Base-by-base conservation (phyloP, 768 basidiomycete species). In the Boletus rubroflammeus region DNA sequence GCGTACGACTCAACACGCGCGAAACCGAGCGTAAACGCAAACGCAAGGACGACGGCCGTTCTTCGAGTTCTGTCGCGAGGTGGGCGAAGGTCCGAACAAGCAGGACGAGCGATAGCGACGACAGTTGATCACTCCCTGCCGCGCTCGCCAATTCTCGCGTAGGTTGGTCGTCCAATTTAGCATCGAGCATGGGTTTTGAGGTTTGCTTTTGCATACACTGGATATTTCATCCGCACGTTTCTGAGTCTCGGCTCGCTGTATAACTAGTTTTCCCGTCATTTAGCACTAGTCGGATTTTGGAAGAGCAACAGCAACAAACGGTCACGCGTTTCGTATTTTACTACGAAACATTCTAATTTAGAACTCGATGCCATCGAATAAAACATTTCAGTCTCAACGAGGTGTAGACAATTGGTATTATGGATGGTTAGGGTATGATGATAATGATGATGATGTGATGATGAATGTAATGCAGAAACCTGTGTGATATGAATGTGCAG, bases 11-110 rank as follows among this genome's bases (percentile, higher is more conserved):
- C 25, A 71, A 71, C 51, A 73, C 69, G n/a, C 70, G 70, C 47
- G 70, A 71, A 42, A 70, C 70, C 5, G 70, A 71, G 53, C 72
- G 70, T 10, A 71, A 73, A 41, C 72, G 70, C 3, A 72, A 71
- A 39, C 69, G 69, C 52, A 73, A 68, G 47, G 61, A 57, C 3
- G 56, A 54, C 8, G 53, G 53, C 1, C 56, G 38, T 10, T 50
- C 55, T n/a, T 34, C 41, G 10, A 44, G 53, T 45, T 55, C 59
- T 8, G 36, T 47, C 17, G 21, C 52, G 26, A 28, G 59, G 38
- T 53, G 50, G 21, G 15, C 39, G 8, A 51, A 49, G 44, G 40
- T 34, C 6, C 53, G 47, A 21, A n/a, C 39, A 17, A 43, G 53
- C 55, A 61, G 35, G 23, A 49, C 47, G 45, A 72, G 62, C 35